Conservation (phyloP, 1,284 basidiomycete species). For the Neolentinus lepideus region DNA sequence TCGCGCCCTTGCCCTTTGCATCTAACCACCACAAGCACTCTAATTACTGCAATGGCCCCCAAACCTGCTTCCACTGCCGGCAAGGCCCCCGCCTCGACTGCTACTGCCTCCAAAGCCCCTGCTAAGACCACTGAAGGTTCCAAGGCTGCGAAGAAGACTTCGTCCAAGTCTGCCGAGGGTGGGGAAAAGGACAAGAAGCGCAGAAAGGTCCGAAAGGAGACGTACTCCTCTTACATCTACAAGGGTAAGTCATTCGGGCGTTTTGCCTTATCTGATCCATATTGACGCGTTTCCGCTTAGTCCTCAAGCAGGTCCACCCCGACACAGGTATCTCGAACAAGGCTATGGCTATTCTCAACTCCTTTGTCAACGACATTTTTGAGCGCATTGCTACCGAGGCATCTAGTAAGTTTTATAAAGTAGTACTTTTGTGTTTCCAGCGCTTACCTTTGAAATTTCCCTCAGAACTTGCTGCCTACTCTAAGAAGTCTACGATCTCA, state of each 20-base stretch:
- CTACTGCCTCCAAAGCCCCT: slow-evolving; percentile 66
- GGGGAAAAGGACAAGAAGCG: slow-evolving; percentile 84
- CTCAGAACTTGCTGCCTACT: slow-evolving; percentile 84
- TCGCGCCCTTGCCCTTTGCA: slow-evolving; percentile 8
- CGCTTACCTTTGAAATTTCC: slow-evolving; percentile 8
- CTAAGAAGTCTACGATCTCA: slow-evolving; percentile 92
- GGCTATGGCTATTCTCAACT: slow-evolving; percentile 94
- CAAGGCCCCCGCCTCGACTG: slow-evolving; percentile 75
- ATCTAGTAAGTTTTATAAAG: slow-evolving; percentile 47
- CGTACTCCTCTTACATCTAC: slow-evolving; percentile 93
- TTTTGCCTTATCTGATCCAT: slow-evolving; percentile 5
- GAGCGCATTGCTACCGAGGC: slow-evolving; percentile 90
- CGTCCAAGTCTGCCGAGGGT: slow-evolving; percentile 54
- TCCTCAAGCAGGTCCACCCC: slow-evolving; percentile 90
- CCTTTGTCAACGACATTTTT: slow-evolving; percentile 90
- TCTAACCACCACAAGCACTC: slow-evolving; percentile 7
- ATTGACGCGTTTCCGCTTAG: slow-evolving; percentile 26
- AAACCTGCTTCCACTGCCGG: slow-evolving; percentile 80
- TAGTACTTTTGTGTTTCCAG: slow-evolving; percentile 1
- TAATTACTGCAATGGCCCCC: slow-evolving; percentile 49
- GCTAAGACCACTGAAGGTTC: slow-evolving; percentile 63
- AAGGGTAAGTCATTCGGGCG: slow-evolving; percentile 50
- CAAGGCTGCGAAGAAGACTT: slow-evolving; percentile 84
- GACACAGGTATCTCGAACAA: slow-evolving; percentile 98
- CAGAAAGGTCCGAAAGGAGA: slow-evolving; percentile 86